Base-by-base conservation (phyloP, 345 rosid genomes). In the Dipteronia dyeriana region DNA sequence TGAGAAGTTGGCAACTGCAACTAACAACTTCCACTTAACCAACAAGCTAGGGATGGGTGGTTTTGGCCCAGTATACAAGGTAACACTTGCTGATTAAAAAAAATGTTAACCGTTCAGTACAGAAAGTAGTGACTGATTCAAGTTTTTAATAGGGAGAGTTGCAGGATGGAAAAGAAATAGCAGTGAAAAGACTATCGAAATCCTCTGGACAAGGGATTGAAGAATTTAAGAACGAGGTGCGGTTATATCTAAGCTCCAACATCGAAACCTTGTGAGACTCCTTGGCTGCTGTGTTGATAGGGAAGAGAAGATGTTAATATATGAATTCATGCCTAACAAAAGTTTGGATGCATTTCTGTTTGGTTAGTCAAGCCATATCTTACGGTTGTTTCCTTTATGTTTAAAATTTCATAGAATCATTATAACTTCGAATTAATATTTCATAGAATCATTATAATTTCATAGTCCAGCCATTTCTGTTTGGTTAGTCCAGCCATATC, bases 131-230 rank as follows among this genome's bases (percentile, higher is more conserved):
- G 7, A 26, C 19, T 66, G 11, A 76, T 41, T 82, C 54, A 59
- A 9, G 63, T 59, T 20, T 16, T 59, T 22, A 2, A 1, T 22
- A 19, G 63, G 63, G 63, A 19, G 23, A 5, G 23, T 19, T 59
- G 63, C 13, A 59, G 0, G 63, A 59, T 59, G 26, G 63, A 59
- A 5, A 7, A 19, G 3, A 1, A 59, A 59, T 59, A 59, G 63
- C 63, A n/a, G 63, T n/a, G 23, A 20, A 59, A 59, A 59, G 63
- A 59, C 80, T 90, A 7, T 85, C 91, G 5, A 71, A 86, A 3
- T 78, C 73, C 63, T 59, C 26, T 7, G 63, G 63, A 59, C 63
- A 59, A 59, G 63, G 63, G 26, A 4, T 59, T 0, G 25, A 59
- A 59, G 63, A 59, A 59, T 59, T 59, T 19, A 59, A n/a, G 63